Percentiles rank a stretch among this genome's conserved stretches.
These are phyloP conservation scores for Oxytropis ochrocephala DNA, from an alignment of 306 rosid genomes.

Conservation along the genomic window DNA sequence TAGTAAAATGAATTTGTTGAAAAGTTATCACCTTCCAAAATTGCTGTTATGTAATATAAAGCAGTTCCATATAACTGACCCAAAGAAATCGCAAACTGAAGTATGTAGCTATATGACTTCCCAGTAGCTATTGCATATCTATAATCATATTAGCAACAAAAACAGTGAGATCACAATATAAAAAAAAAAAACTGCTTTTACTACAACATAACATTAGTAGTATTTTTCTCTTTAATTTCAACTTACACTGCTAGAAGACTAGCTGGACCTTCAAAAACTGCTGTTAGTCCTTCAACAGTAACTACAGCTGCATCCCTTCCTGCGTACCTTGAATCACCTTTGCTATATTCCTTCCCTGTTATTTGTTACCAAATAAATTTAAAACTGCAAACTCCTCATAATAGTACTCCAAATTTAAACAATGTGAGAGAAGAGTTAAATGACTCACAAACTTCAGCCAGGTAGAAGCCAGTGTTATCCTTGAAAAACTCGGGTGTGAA, in stretches of 20 bases:
- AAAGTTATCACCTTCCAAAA: slow-evolving; percentile 75
- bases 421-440: not conserved
- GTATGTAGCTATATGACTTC: slow-evolving; percentile 69
- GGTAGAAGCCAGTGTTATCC: slow-evolving; percentile 59
- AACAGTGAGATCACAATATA: not conserved
- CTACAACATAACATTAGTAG: not conserved
- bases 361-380: not conserved
- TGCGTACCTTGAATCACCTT: slow-evolving; percentile 93
- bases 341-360: slow-evolving; percentile 97
- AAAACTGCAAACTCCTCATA: not conserved
- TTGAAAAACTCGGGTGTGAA: slow-evolving; percentile 78
- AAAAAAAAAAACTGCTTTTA: not conserved
- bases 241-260: slow-evolving; percentile 80
- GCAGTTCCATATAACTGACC: slow-evolving; percentile 80
- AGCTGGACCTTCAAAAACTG: slow-evolving; percentile 83
- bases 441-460: slow-evolving; percentile 88
- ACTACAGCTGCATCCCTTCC: slow-evolving; percentile 66
- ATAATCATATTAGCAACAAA: slow-evolving; percentile 20
- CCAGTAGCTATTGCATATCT: slow-evolving; percentile 73
- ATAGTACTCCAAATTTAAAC: not conserved
- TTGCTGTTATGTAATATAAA: slow-evolving; percentile 60
- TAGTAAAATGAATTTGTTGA: slow-evolving; percentile 54
- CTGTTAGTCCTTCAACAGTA: slow-evolving; percentile 67
- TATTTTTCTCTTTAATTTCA: not conserved
- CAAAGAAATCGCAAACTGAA: slow-evolving; percentile 77